Conservation (phyloP, 2,329 filamentous ascomycete genomes). For the Pyricularia grisea region DNA sequence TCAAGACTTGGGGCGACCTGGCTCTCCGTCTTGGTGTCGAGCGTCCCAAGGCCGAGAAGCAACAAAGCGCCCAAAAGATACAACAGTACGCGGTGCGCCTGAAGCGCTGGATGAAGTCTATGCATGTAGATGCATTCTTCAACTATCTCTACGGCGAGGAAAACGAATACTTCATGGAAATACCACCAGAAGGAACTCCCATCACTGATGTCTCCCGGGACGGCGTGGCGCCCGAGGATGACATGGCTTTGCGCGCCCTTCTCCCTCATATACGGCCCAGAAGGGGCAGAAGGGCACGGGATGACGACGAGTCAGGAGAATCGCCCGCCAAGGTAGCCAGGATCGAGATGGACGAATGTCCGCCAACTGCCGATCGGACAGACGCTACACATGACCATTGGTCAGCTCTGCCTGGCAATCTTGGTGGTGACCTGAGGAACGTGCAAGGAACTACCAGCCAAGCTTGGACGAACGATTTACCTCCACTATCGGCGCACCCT, state of each 20-base stretch:
- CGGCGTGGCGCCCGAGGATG: constrained; percentile 28
- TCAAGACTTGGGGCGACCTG: constrained; percentile 88
- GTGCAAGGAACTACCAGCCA: constrained; percentile 8
- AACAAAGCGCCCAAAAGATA: constrained; percentile 85
- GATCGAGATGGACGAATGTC: constrained; percentile 16
- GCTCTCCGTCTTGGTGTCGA: constrained; percentile 84
- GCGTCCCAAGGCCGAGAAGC: constrained; percentile 69
- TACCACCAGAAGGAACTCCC: constrained; percentile 48
- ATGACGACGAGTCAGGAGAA: constrained; percentile 39
- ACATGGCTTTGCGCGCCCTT: constrained; percentile 59
- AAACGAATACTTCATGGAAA: constrained; percentile 70
- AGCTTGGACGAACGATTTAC: constrained; percentile 24
- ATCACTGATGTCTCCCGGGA: constrained; percentile 28
- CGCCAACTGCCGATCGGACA: constrained; percentile 28
- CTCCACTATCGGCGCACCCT: constrained; percentile 57
- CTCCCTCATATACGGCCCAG: constrained; percentile 65
- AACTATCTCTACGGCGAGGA: constrained; percentile 74
- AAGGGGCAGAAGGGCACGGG: constrained; percentile 52
- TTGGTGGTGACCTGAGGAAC: constrained; percentile 15
- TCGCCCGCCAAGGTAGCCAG: constrained; percentile 33
- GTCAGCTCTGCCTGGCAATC: constrained; percentile 34
- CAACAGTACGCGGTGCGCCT: constrained; percentile 89
- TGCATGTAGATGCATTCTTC: constrained; percentile 93
- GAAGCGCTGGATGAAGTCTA: constrained; percentile 96
- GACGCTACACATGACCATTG: constrained; percentile 39